Conservation (phyloP, 768 basidiomycete species). For the Leccinum sublutescens region DNA sequence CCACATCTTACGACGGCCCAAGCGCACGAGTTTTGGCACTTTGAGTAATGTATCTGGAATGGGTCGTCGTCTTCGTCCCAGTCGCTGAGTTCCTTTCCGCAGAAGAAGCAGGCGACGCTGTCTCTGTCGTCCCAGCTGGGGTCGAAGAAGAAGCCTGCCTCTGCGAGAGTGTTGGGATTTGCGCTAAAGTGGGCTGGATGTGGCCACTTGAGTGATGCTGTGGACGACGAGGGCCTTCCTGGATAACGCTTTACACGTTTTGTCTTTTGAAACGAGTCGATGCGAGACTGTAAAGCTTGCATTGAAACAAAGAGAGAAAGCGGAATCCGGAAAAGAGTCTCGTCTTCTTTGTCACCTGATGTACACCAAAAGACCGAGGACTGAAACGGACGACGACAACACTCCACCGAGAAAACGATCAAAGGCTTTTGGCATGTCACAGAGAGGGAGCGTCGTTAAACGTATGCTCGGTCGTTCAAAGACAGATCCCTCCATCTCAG, state of each 20-base stretch:
- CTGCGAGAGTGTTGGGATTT: constrained; percentile 72
- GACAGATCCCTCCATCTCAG: constrained; percentile 55
- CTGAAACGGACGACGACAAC: neutral
- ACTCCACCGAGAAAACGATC: constrained; percentile 23
- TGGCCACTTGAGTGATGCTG: constrained; percentile 68
- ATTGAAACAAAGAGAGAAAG: constrained; percentile 29
- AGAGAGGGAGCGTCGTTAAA: constrained; percentile 47
- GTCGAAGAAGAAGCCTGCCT: constrained; percentile 87
- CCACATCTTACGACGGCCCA: constrained; percentile 86
- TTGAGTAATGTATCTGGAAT: constrained; percentile 74
- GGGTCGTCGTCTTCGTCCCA: constrained; percentile 90
- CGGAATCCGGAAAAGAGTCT: too few relatives aligned
- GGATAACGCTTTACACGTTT: constrained; percentile 56
- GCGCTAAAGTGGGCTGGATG: constrained; percentile 64
- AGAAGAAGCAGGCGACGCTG: constrained; percentile 81
- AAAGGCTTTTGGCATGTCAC: constrained; percentile 25
- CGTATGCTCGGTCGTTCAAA: constrained; percentile 72
- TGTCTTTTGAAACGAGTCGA: constrained; percentile 67
- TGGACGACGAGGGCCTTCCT: constrained; percentile 44
- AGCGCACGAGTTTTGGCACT: constrained; percentile 63
- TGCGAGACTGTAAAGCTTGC: constrained; percentile 55
- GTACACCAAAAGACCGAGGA: constrained; percentile 30
- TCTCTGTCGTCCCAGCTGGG: constrained; percentile 68
- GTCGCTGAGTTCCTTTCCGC: constrained; percentile 75
- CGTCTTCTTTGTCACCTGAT: neutral